Evolutionary conservation across 2,329 filamentous ascomycete genomes (phyloP), one percentile per base, ranked within the genome.

Genomic region (Coniochaeta sp.): DNA sequence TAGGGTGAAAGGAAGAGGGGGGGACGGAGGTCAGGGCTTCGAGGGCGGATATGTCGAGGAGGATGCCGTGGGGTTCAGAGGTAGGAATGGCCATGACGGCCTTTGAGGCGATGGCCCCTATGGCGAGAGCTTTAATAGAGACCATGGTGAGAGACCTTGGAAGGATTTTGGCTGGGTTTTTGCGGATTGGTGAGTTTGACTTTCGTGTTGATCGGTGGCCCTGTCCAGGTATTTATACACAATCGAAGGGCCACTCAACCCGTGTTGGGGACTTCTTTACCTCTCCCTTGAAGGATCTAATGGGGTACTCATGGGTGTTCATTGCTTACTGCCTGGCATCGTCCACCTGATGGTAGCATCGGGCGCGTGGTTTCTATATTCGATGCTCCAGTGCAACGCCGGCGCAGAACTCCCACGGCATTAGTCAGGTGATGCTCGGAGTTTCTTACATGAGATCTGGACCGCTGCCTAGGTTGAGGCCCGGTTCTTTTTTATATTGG

Each of bases 401-500:
- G 38, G 43, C 24, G 43, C 19, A 47, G 43, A 11, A 47, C 43
- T 24, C 12, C 6, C 2, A 24, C 11, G 19, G 9, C 6, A 22
- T 19, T 12, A 24, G 43, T 47, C 43, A 47, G 43, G 22, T 26
- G 43, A 47, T 4, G 16, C 2, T 12, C 43, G 19, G 43, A 26
- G 16, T 6, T 47, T 47, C 19, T 24, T 26, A 26, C 24, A 47
- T 47, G 43, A 16, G 6, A 47, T 47, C 1, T 47, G 38, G 34
- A 36, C n/a, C 38, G 38, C 17, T 17, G 38, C 16, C 16, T 12
- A 22, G 11, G 22, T 9, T 76, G 22, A 70, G 69, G 4, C 12
- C 43, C 14, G 43, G 43, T 47, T 26, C 43, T 47, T 47, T 24
- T 47, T 7, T 24, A 16, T 26, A 47, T 47, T 47, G 43, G 19